Conservation (phyloP, 2,329 filamentous ascomycete genomes). For the Aureobasidium uvarum region DNA sequence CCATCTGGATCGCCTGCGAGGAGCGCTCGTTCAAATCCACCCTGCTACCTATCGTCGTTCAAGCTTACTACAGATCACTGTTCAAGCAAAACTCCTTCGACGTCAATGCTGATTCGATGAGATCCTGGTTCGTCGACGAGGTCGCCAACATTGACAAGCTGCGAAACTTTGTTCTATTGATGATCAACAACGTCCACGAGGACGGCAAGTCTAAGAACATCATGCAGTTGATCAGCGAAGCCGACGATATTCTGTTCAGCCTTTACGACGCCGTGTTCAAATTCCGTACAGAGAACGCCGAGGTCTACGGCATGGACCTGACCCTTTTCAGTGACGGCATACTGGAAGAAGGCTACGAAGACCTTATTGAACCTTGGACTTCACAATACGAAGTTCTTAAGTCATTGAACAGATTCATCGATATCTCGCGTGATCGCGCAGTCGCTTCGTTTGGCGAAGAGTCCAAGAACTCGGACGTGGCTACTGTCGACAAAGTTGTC, state of each 20-base stretch:
- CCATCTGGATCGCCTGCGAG: constrained; percentile 82
- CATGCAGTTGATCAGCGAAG: constrained; percentile 58
- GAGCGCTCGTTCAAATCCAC: constrained; percentile 34
- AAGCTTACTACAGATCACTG: constrained; percentile 1
- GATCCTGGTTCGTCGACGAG: constrained; percentile 31
- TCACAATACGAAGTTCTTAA: constrained; percentile 56
- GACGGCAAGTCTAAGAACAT: constrained; percentile 60
- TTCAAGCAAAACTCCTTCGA: not conserved
- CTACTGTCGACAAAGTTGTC: constrained; percentile 50
- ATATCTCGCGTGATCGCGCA: constrained; percentile 44
- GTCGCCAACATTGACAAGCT: constrained; percentile 51
- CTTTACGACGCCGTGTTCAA: constrained; percentile 62
- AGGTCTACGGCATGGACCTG: constrained; percentile 68
- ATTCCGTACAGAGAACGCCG: constrained; percentile 69
- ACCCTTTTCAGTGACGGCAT: constrained; percentile 58
- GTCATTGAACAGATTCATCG: constrained; percentile 40
- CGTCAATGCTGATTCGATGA: constrained; percentile 20
- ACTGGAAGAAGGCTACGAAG: constrained; percentile 53
- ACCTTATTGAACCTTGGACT: constrained; percentile 82
- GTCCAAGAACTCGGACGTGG: constrained; percentile 37
- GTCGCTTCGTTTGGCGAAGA: constrained; percentile 35
- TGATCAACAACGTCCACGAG: constrained; percentile 64
- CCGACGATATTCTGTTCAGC: constrained; percentile 68
- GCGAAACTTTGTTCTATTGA: constrained; percentile 21
- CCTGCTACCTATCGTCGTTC: constrained; percentile 24